These are phyloP conservation scores for Hyparrhenia diplandra DNA, from an alignment of 176 grass and related monocot genomes.

Conservation along the genomic window DNA sequence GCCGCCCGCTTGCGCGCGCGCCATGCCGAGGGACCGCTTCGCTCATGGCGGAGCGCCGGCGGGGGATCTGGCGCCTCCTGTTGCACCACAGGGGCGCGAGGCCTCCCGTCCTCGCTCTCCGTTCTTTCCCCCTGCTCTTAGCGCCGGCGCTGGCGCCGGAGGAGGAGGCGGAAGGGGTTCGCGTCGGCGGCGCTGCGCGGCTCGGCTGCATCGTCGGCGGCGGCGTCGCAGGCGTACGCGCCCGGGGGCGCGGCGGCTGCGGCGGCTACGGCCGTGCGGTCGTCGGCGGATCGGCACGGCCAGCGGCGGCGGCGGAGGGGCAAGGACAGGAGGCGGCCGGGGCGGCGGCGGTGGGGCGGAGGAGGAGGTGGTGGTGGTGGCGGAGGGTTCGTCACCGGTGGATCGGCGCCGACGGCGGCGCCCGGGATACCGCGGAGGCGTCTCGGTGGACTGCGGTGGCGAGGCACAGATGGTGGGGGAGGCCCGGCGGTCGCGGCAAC, in stretches of 20 bases:
- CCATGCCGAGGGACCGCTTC: slow-evolving; percentile 38
- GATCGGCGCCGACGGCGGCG: slow-evolving; percentile 67
- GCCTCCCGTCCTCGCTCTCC: background rate
- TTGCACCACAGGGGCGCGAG: slow-evolving; percentile 27
- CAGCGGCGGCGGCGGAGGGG: slow-evolving; percentile 24
- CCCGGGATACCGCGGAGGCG: slow-evolving; percentile 79
- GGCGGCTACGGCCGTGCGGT: slow-evolving; percentile 53
- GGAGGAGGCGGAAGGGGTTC: slow-evolving; percentile 42
- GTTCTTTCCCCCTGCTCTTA: background rate
- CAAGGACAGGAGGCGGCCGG: slow-evolving; percentile 48
- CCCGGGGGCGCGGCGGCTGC: slow-evolving; percentile 37
- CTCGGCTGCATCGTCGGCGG: slow-evolving; percentile 66
- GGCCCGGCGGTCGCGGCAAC: slow-evolving; percentile 15
- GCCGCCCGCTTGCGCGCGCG: background rate
- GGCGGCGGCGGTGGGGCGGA: background rate
- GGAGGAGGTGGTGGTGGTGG: background rate
- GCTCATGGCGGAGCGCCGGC: slow-evolving; percentile 37
- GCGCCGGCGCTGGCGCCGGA: background rate
- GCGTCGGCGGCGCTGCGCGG: slow-evolving; percentile 68
- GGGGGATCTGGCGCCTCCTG: slow-evolving; percentile 46
- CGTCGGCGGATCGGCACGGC: slow-evolving; percentile 83
- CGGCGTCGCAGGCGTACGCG: slow-evolving; percentile 57
- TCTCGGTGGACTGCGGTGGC: slow-evolving; percentile 88
- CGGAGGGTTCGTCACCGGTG: slow-evolving; percentile 28
- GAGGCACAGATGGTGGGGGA: slow-evolving; percentile 58